phyloP scores from a whole-genome alignment of 768 basidiomycete genomes.

The Mycena capillaripes region DNA sequence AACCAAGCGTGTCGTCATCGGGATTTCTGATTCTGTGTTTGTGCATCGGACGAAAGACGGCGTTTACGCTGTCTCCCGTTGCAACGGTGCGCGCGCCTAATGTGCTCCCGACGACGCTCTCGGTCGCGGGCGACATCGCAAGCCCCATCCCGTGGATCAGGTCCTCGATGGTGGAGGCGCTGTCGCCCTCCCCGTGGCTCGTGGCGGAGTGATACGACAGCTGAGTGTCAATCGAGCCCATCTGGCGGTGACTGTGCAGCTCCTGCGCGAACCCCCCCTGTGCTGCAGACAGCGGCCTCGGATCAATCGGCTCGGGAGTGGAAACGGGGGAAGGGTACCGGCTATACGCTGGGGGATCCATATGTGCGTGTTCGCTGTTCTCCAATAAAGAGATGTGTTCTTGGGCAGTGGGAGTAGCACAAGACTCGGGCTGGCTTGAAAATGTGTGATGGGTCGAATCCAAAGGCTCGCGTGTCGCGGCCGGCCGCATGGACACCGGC shows the following conservation, averaged over 20 bases:
- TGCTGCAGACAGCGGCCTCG: slow-evolving; percentile 25
- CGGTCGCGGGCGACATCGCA: neutral
- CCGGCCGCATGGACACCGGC: no score
- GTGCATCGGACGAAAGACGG: slow-evolving; percentile 1
- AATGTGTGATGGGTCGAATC: slow-evolving; percentile 19
- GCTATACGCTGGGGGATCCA: slow-evolving; percentile 54
- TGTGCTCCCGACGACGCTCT: slow-evolving; percentile 16
- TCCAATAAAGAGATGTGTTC: neutral
- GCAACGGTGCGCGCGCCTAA: slow-evolving; percentile 37
- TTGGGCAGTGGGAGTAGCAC: neutral
- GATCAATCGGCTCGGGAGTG: slow-evolving; percentile 37
- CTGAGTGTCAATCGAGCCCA: slow-evolving; percentile 49
- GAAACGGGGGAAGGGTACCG: slow-evolving; percentile 38
- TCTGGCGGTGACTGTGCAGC: slow-evolving; percentile 36
- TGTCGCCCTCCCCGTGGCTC: slow-evolving; percentile 31
- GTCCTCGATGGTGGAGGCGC: slow-evolving; percentile 41
- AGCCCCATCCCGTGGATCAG: slow-evolving; percentile 40
- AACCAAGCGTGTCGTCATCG: neutral
- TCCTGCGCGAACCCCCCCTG: neutral
- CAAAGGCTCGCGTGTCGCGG: no score
- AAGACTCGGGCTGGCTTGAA: neutral
- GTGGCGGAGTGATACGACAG: slow-evolving; percentile 45
- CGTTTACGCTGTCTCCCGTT: slow-evolving; percentile 38
- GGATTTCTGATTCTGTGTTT: slow-evolving; percentile 29
- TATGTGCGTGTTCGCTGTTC: neutral